A percentile compares a stretch with the other conserved stretches of the same genome.
Evolutionary conservation across 768 basidiomycete genomes (phyloP).

Genomic region (Termitomyces sp.): DNA sequence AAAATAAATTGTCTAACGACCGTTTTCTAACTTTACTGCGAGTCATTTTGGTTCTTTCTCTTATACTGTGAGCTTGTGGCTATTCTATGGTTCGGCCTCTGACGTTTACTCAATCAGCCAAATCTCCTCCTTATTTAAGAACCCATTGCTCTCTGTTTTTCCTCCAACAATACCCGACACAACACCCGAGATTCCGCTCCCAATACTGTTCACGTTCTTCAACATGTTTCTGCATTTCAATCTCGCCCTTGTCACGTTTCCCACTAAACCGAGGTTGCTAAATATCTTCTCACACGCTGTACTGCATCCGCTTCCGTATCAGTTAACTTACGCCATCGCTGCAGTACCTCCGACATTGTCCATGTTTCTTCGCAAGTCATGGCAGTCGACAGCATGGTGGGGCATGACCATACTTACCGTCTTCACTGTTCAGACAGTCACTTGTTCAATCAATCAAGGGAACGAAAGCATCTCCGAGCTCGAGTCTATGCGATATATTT

Average conservation of each 20-base stretch:
- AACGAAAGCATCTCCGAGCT: slow-evolving; percentile 43
- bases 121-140: slow-evolving; percentile 39
- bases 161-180: slow-evolving; percentile 19
- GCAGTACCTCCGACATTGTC: slow-evolving; percentile 44
- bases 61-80: slow-evolving; percentile 33
- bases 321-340: slow-evolving; percentile 29
- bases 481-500: slow-evolving; percentile 47
- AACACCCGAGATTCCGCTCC: slow-evolving; percentile 34
- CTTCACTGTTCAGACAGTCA: slow-evolving; percentile 38
- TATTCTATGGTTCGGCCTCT: not conserved
- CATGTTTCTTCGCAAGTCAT: slow-evolving; percentile 39
- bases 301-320: slow-evolving; percentile 23
- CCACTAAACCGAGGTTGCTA: slow-evolving; percentile 28
- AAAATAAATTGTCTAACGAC: slow-evolving; percentile 35
- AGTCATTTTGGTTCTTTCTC: slow-evolving; percentile 36
- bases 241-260: slow-evolving; percentile 36
- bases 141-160: slow-evolving; percentile 42
- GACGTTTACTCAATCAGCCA: slow-evolving; percentile 29
- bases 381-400: slow-evolving; percentile 56
- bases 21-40: slow-evolving; percentile 35
- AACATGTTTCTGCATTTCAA: slow-evolving; percentile 47
- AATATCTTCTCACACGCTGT: slow-evolving; percentile 16
- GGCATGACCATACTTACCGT: slow-evolving; percentile 35
- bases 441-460: slow-evolving; percentile 37
- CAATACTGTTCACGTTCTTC: slow-evolving; percentile 38